Evolutionary conservation across 352 stramenopile species (phyloP), one percentile per base, ranked within the genome.

Genomic region (Peronospora belbahrii): DNA sequence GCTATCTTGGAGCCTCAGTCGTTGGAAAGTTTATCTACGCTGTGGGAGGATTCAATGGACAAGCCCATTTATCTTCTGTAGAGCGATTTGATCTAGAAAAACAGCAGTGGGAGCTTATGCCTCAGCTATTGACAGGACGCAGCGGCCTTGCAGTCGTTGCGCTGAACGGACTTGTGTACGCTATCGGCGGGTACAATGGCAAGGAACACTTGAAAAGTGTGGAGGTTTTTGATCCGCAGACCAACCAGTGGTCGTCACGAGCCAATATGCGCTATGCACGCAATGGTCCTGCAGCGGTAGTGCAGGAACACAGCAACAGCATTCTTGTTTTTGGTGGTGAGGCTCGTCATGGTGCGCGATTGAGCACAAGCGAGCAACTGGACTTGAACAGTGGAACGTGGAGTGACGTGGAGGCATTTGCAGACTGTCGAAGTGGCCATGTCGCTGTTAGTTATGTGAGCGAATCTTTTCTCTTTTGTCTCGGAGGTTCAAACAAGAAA

Each of bases 401-500:
- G 77, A 58, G 60, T 23, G 70, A 83, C 19, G 59, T 76, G 0
- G 65, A 77, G 22, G 34, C 67, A 2, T 83, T 88, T 27, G 60
- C 74, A 8, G 74, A 85, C 51, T 76, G 61, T 23, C 70, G 74
- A 11, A 86, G 77, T 28, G 77, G 77, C 20, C 77, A 88, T 22
- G 72, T 70, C 2, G 77, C 74, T 0, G 62, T 83, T 19, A 67
- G 65, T 4, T 74, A 84, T 42, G 48, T 86, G 3, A 58, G 62
- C 6, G 71, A 86, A 30, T 82, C 72, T 19, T 88, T 85, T 18
- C 34, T 86, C n/a, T 86, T 84, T 42, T 75, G 62, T 18, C 44
- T 86, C 5, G 77, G 77, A 2, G 77, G 77, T n/a, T 85, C 77
- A 20, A 85, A 84, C 53, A 81, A 83, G 44, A 83, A 84, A 32